Evolutionary conservation across 345 rosid species (phyloP).

Genomic region (Corchorus capsularis): DNA sequence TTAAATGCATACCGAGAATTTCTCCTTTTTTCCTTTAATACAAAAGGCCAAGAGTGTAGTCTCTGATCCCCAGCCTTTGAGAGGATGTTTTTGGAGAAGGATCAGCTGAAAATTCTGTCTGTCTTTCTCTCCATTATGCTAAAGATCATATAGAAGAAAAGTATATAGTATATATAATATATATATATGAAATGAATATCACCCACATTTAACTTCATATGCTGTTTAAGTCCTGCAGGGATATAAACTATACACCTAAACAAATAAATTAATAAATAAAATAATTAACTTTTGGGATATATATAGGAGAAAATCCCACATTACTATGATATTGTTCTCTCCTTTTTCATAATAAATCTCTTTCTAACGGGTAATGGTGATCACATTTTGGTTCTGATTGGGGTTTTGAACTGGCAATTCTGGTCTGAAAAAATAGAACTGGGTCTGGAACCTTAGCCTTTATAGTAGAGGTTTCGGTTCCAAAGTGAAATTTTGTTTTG

Average conservation of each 20-base stretch:
- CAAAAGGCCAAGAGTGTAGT: constrained; percentile 18
- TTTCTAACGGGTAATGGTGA: background rate
- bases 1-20: constrained; percentile 21
- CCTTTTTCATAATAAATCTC: no score
- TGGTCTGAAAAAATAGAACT: no score
- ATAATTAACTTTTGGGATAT: background rate
- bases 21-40: constrained; percentile 24
- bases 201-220: constrained; percentile 7
- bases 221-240: background rate
- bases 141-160: background rate
- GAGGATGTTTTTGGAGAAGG: constrained; percentile 29
- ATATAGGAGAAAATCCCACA: background rate
- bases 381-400: no score
- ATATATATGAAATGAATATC: no score
- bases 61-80: constrained; percentile 12
- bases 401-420: no score
- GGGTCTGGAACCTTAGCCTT: no score
- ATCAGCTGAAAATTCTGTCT: constrained; percentile 21
- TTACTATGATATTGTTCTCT: background rate
- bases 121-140: constrained; percentile 1
- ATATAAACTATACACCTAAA: background rate
- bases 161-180: no score
- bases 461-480: no score
- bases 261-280: background rate
- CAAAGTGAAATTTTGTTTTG: no score